Conservation (phyloP, 495 filamentous ascomycete species). For the Tuber microsphaerosporum region DNA sequence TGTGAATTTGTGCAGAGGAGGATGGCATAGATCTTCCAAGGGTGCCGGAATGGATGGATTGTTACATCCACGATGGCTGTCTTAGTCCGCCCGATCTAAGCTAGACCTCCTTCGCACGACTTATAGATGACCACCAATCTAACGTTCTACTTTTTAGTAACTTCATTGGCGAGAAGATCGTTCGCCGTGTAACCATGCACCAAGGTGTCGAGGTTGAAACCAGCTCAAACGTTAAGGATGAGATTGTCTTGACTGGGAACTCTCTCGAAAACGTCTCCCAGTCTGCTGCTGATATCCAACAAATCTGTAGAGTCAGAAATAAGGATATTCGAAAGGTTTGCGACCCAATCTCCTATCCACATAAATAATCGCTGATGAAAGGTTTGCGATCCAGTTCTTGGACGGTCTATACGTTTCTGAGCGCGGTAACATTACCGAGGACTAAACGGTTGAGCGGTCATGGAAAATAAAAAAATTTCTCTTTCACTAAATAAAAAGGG, state of each 20-base stretch:
- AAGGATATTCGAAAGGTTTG: conserved; percentile 99
- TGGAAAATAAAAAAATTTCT: conserved; percentile 33
- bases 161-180: conserved; percentile 99
- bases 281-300: conserved; percentile 96
- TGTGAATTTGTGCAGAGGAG: conserved; percentile 1
- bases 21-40: not conserved
- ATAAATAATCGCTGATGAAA: conserved; percentile 7
- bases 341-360: not conserved
- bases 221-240: conserved; percentile 90
- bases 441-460: conserved; percentile 22
- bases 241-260: conserved; percentile 87
- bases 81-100: not conserved
- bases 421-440: conserved; percentile 83
- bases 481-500: conserved; percentile 32
- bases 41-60: conserved; percentile 9
- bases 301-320: conserved; percentile 97
- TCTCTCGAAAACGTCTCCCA: conserved; percentile 94
- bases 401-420: conserved; percentile 99
- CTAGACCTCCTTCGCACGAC: not conserved
- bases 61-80: conserved; percentile 5
- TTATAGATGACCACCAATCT: conserved; percentile 16
- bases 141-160: conserved; percentile 56
- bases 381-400: conserved; percentile 65
- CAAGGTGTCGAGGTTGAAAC: conserved; percentile 80
- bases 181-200: conserved; percentile 81